phyloP scores from a whole-genome alignment of 192 early-diverging fungal genomes.

The Coemansia sp. region DNA sequence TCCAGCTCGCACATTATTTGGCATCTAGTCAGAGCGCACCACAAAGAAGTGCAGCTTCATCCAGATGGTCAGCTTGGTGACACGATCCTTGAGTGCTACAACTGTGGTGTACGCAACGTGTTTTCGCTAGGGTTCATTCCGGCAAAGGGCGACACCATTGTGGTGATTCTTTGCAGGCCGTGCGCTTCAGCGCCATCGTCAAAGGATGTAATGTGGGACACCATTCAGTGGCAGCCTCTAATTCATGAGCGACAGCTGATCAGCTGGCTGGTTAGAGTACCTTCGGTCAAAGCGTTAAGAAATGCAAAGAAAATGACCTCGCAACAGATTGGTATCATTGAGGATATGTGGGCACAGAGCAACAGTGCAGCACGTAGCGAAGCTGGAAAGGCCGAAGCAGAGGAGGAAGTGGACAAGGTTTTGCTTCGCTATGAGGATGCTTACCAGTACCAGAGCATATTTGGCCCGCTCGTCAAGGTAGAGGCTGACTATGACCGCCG shows the following conservation, averaged over 20 bases:
- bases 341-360: slow-evolving; percentile 88
- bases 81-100: slow-evolving; percentile 94
- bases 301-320: slow-evolving; percentile 81
- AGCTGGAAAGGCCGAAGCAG: slow-evolving; percentile 70
- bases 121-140: slow-evolving; percentile 98
- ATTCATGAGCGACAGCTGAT: slow-evolving; percentile 94
- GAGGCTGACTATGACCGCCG: slow-evolving; percentile 92
- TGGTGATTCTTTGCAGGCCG: slow-evolving; percentile 92
- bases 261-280: slow-evolving; percentile 91
- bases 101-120: slow-evolving; percentile 92
- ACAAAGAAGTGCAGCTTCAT: slow-evolving; percentile 94
- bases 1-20: slow-evolving; percentile 94
- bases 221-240: slow-evolving; percentile 94
- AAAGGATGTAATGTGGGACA: slow-evolving; percentile 97
- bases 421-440: slow-evolving; percentile 91
- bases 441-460: slow-evolving; percentile 95
- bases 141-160: slow-evolving; percentile 96
- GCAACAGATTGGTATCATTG: slow-evolving; percentile 81
- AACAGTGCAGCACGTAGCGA: slow-evolving; percentile 75
- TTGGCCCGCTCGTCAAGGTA: slow-evolving; percentile 92
- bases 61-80: slow-evolving; percentile 92
- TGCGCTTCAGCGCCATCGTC: slow-evolving; percentile 87
- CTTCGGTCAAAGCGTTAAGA: slow-evolving; percentile 79
- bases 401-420: slow-evolving; percentile 75
- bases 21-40: slow-evolving; percentile 89